Conservation (phyloP, 805 yeast species). For the Pichia sporocuriosa region DNA sequence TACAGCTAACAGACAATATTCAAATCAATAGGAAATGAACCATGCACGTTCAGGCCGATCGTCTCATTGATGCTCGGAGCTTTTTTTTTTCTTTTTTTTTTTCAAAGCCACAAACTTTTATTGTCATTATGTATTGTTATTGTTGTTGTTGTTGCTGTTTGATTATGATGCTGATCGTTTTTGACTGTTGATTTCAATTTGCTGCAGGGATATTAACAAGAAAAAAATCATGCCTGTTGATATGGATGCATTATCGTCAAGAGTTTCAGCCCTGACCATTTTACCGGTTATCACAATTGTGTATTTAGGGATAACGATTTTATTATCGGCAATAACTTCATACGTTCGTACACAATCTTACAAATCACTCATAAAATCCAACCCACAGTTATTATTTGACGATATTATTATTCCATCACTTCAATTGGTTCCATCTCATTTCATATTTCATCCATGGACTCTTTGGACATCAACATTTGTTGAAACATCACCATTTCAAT, state of each 20-base stretch:
- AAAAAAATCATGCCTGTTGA: background rate
- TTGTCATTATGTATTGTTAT: no score
- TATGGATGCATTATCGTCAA: background rate
- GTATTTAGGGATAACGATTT: slow-evolving; percentile 34
- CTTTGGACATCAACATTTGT: slow-evolving; percentile 56
- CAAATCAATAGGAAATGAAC: no score
- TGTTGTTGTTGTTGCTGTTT: no score
- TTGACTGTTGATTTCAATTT: no score
- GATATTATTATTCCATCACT: slow-evolving; percentile 43
- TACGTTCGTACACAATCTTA: slow-evolving; percentile 35
- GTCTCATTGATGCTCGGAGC: no score
- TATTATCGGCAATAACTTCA: slow-evolving; percentile 36
- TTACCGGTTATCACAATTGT: slow-evolving; percentile 31
- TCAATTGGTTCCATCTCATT: slow-evolving; percentile 57
- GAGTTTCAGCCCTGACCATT: background rate
- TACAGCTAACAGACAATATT: no score
- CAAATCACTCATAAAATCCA: slow-evolving; percentile 16
- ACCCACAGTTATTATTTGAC: slow-evolving; percentile 28
- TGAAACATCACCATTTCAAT: slow-evolving; percentile 45
- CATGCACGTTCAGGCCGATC: no score
- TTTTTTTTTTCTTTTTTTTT: no score
- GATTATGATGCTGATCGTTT: no score
- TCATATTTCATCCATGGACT: slow-evolving; percentile 59
- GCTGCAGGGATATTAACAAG: background rate
- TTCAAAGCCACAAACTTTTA: no score